These are phyloP conservation scores for Solanum pimpinellifolium DNA, from an alignment of 257 asterid species.

Conservation along the genomic window DNA sequence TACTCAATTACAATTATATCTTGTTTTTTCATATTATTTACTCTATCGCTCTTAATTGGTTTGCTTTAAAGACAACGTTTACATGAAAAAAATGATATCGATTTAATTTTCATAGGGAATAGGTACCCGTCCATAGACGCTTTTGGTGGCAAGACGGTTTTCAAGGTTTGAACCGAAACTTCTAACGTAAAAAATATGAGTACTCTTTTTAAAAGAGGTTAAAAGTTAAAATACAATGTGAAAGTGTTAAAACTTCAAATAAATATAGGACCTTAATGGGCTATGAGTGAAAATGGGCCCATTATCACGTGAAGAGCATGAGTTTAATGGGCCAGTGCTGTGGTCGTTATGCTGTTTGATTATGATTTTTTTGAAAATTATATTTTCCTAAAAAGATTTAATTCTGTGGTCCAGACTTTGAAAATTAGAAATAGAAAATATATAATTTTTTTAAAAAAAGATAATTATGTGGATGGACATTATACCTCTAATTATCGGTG, in stretches of 20 bases:
- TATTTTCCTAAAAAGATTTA: background rate
- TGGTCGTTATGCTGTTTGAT: background rate
- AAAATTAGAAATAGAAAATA: background rate
- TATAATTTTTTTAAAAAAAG: background rate
- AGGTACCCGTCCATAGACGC: background rate
- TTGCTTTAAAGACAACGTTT: background rate
- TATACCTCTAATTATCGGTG: background rate
- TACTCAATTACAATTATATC: background rate
- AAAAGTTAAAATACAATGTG: background rate
- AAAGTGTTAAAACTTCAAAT: background rate
- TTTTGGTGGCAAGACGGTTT: background rate
- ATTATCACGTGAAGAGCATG: conserved; percentile 20
- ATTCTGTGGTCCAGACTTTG: background rate
- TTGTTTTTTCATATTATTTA: too few relatives aligned
- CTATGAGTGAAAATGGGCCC: background rate
- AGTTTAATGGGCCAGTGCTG: background rate
- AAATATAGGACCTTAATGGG: background rate
- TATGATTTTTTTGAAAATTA: background rate
- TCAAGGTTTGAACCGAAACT: background rate
- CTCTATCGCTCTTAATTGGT: too few relatives aligned
- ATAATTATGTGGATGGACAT: background rate
- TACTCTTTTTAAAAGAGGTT: background rate
- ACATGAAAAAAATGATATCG: too few relatives aligned
- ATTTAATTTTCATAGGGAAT: background rate
- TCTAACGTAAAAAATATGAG: too few relatives aligned